Evolutionary conservation across 805 yeast genomes (phyloP), one percentile per base, ranked within the genome.

Genomic region (Ogataea kodamae): DNA sequence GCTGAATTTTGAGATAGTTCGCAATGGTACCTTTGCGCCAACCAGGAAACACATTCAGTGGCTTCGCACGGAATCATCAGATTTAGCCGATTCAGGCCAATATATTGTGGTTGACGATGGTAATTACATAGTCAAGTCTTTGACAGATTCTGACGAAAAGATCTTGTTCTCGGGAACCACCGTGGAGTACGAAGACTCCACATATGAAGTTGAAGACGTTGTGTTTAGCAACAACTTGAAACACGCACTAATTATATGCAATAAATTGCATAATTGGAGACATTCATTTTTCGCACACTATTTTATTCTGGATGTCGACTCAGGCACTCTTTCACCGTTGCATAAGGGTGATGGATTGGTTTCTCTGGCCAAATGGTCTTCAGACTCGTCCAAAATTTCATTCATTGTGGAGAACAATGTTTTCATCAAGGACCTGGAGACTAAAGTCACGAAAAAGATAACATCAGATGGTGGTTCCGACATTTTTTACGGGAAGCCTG

Each of bases 401-500:
- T 85, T 71, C 49, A 85, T 87, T 3, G 59, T 65, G 38, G 72
- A 81, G 9, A 81, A 83, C 57, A 77, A 87, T 50, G 69, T 88
- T n/a, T 87, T 66, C 52, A 48, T 83, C 6, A 71, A 70, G 35
- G 67, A 74, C 21, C 39, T 42, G 37, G 21, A 12, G 33, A 51
- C 23, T 39, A 48, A 25, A 16, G 28, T 18, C 31, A 42, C 17
- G 41, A 54, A 12, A 5, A 79, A 76, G 43, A 60, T 84, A 9
- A 83, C 96, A 0, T 40, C 41, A 24, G 92, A 83, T 50, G 95
- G 95, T 10, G 77, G 78, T 20, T 69, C 65, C 1, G 69, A 75
- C 43, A 65, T 85, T 6, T 86, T 87, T 60, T 82, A 88, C 53
- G 96, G 96, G 2, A 79, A 80, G 41, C 94, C 96, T 0, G 96